These are phyloP conservation scores for Suhomyces kunorum DNA, from an alignment of 1,139 yeast genomes.

Conservation along the genomic window DNA sequence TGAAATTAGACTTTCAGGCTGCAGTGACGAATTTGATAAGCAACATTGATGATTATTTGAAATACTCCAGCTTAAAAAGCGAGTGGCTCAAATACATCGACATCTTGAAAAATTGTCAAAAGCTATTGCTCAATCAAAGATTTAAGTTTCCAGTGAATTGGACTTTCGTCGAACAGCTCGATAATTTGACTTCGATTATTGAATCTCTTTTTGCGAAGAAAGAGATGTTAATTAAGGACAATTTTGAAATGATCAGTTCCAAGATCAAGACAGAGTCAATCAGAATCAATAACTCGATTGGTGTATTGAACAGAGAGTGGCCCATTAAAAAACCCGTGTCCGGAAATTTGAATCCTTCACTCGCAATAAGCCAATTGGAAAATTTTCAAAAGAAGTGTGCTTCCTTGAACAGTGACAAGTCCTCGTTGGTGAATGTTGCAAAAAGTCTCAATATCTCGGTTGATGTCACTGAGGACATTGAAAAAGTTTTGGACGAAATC, in stretches of 20 bases:
- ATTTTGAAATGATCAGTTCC: constrained; percentile 43
- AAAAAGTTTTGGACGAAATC: constrained; percentile 50
- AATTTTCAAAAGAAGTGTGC: constrained; percentile 39
- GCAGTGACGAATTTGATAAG: constrained; percentile 20
- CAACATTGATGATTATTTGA: constrained; percentile 21
- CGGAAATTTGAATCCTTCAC: constrained; percentile 44
- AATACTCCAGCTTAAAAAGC: constrained; percentile 18
- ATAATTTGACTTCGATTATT: constrained; percentile 49
- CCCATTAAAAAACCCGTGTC: constrained; percentile 49
- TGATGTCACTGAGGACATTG: constrained; percentile 25
- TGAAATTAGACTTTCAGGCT: constrained; percentile 22
- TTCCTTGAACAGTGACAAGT: constrained; percentile 21
- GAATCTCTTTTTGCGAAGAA: constrained; percentile 44
- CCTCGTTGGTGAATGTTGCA: constrained; percentile 44
- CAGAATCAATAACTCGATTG: constrained; percentile 38
- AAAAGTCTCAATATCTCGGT: constrained; percentile 42
- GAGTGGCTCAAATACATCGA: constrained; percentile 31
- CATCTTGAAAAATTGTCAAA: constrained; percentile 44
- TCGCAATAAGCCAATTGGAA: constrained; percentile 51
- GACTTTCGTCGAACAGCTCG: constrained; percentile 66
- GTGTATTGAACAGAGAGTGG: constrained; percentile 45
- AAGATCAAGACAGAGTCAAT: constrained; percentile 44
- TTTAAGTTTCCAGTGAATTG: constrained; percentile 55
- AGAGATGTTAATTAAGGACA: constrained; percentile 40
- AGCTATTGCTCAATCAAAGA: constrained; percentile 44